Conservation (phyloP, 2,329 filamentous ascomycete species). For the Fusarium staphyleae region DNA sequence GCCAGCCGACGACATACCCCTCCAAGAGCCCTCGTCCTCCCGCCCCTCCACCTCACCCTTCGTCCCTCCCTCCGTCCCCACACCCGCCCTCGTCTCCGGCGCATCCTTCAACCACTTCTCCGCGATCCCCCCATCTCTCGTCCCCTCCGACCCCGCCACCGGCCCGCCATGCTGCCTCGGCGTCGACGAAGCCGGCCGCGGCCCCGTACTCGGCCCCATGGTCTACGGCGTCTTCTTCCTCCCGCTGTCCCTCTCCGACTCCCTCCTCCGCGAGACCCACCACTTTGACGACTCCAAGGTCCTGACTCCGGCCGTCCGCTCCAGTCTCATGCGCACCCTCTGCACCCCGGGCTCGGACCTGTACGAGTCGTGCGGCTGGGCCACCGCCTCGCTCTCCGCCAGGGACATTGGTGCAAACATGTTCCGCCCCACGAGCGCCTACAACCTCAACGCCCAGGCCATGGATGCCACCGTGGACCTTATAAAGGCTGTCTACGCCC, state of each 20-base stretch:
- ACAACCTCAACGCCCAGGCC: conserved; percentile 96
- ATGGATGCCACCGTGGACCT: conserved; percentile 89
- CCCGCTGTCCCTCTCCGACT: conserved; percentile 72
- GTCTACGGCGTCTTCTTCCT: conserved; percentile 77
- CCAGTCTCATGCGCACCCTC: conserved; percentile 71
- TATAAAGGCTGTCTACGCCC: conserved; percentile 77
- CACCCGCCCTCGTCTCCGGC: conserved; percentile 64
- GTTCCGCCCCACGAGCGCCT: conserved; percentile 69
- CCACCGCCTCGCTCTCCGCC: conserved; percentile 80
- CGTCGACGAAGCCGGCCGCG: conserved; percentile 92
- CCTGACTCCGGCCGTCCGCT: conserved; percentile 80
- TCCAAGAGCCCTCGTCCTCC: conserved; percentile 11
- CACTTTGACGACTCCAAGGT: conserved; percentile 97
- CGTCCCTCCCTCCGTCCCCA: conserved; percentile 74
- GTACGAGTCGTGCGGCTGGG: conserved; percentile 75
- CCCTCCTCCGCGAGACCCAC: conserved; percentile 78
- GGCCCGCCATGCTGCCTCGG: conserved; percentile 72
- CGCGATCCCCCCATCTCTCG: conserved; percentile 68
- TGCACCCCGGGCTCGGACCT: conserved; percentile 68
- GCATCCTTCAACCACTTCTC: conserved; percentile 77
- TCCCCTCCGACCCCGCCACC: conserved; percentile 50
- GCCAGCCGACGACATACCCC: conserved; percentile 45
- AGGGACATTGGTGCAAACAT: conserved; percentile 82
- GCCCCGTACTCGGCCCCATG: conserved; percentile 87
- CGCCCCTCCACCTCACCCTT: conserved; percentile 50